Percentiles rank a stretch among this genome's conserved stretches.
Evolutionary conservation across 768 basidiomycete genomes (phyloP).

Genomic region (Pleurotus pulmonarius): DNA sequence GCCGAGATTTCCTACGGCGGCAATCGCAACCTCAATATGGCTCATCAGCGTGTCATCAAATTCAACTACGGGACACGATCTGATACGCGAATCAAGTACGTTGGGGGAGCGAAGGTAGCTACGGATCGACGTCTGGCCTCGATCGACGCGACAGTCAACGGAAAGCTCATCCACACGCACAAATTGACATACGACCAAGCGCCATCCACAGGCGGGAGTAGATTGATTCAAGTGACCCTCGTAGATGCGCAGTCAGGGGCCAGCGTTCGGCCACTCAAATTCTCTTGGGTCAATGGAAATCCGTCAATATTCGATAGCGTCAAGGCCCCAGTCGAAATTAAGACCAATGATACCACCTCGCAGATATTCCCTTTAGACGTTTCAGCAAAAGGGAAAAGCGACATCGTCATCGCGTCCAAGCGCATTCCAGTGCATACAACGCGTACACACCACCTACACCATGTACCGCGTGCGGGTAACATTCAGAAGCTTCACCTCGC

Average conservation of each 20-base stretch:
- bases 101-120: constrained; percentile 3
- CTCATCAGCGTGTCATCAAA: neutral
- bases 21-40: constrained; percentile 4
- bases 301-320: constrained; percentile 6
- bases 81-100: neutral
- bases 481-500: constrained; percentile 1
- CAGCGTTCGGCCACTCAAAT: constrained; percentile 7
- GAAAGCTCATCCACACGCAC: neutral
- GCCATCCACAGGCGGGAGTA: neutral
- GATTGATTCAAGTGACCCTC: constrained; percentile 4
- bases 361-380: constrained; percentile 2
- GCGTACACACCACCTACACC: too few relatives aligned
- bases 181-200: constrained; percentile 1
- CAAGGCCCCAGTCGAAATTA: neutral
- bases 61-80: neutral
- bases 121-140: neutral
- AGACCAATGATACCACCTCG: neutral
- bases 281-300: constrained; percentile 11
- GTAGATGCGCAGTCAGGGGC: constrained; percentile 6
- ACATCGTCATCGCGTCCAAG: constrained; percentile 1
- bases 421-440: neutral
- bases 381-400: neutral
- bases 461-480: too few relatives aligned
- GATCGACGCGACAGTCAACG: neutral
- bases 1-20: constrained; percentile 6